Conservation (phyloP, 257 asterid species). For the Pogostemon cablin region DNA sequence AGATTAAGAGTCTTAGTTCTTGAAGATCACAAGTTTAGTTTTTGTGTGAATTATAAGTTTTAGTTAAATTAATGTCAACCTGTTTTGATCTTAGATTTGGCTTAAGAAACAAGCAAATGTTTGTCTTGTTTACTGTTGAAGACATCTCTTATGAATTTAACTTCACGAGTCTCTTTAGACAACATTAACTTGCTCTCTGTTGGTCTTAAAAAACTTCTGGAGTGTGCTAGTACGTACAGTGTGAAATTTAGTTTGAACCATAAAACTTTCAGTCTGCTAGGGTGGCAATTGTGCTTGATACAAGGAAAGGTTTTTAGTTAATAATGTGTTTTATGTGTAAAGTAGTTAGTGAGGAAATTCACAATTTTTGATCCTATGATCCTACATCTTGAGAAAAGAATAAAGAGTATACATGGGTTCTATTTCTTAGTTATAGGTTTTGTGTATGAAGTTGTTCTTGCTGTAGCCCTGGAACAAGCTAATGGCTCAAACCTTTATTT, state of each 20-base stretch:
- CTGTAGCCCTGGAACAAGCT: no score
- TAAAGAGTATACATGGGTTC: background rate
- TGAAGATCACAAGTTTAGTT: background rate
- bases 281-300: background rate
- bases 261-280: no score
- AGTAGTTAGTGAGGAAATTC: background rate
- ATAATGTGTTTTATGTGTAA: background rate
- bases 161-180: no score
- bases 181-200: no score
- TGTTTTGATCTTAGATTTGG: no score
- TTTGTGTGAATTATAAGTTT: background rate
- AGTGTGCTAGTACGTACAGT: background rate
- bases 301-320: constrained; percentile 1
- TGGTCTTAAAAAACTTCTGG: background rate
- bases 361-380: background rate
- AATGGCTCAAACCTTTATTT: no score
- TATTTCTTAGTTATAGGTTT: background rate
- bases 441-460: no score
- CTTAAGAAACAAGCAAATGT: background rate
- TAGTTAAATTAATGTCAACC: background rate
- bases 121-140: background rate
- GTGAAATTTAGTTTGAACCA: no score
- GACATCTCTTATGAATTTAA: background rate
- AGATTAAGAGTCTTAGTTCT: background rate
- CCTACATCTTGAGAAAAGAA: background rate